phyloP scores from a whole-genome alignment of 345 rosid genomes.

The Triadica sebifera region DNA sequence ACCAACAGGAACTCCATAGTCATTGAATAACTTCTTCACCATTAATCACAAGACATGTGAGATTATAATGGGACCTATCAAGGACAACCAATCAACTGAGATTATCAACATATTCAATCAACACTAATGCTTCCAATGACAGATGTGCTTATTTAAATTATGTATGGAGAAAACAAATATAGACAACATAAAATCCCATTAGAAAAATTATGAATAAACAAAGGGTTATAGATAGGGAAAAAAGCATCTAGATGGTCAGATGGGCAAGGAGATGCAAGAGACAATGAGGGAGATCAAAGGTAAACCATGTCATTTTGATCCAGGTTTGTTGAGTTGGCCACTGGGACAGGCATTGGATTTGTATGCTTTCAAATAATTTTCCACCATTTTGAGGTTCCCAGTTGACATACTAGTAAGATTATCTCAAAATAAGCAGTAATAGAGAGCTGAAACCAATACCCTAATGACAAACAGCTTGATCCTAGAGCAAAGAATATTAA shows the following conservation, averaged over 20 bases:
- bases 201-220: background rate
- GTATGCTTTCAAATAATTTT: background rate
- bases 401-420: background rate
- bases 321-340: background rate
- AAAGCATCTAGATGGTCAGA: background rate
- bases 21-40: constrained; percentile 3
- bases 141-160: background rate
- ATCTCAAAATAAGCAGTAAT: too few species aligned
- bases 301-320: background rate
- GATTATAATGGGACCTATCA: too few species aligned
- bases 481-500: background rate
- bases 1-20: too few species aligned
- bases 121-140: too few species aligned
- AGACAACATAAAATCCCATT: background rate
- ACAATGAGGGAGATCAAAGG: background rate
- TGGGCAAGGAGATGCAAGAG: background rate
- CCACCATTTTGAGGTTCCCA: background rate
- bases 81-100: background rate
- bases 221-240: background rate
- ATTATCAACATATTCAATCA: too few species aligned
- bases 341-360: background rate
- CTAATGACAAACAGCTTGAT: background rate
- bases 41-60: background rate
- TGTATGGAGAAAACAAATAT: background rate
- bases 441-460: background rate